Evolutionary conservation across 2,329 filamentous ascomycete genomes (phyloP), one percentile per base, ranked within the genome.

Genomic region (Cladophialophora exuberans): DNA sequence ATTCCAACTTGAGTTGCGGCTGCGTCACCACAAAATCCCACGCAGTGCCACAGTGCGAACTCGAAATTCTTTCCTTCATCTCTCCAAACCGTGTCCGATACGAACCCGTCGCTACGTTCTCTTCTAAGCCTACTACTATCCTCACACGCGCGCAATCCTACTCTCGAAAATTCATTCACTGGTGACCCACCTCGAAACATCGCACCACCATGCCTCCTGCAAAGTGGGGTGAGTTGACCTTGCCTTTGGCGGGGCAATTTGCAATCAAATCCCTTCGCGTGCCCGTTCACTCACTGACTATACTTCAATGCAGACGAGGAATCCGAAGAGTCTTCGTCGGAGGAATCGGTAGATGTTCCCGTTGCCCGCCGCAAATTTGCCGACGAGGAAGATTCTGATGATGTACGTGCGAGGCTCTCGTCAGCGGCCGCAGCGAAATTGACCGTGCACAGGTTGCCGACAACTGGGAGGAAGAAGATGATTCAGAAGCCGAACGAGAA

Each of bases 381-480:
- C 65, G 93, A 97, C 65, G 93, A 97, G 72, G 92, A 96, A 73
- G 86, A 92, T 28, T 86, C 88, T 63, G 80, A 79, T 65, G 90
- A 95, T 74, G 92, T 93, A 82, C 65, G 78, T 69, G 36, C 47
- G 42, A 30, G 26, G 38, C 10, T 13, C 4, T 15, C 2, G 10
- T 9, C 38, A 20, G 33, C 10, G 17, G 7, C 25, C 17, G 47
- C 20, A 38, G 41, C 45, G 52, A 56, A 31, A 13, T 22, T 58
- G 52, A 57, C 46, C 55, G 53, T 48, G 42, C 38, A 46, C 50
- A 96, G 87, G 90, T 97, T 54, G 83, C 97, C 69, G 94, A 99
- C 57, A 93, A 90, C 28, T 99, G 94, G 94, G 92, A 97, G 68
- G 93, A 90, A 55, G 92, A 89, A 65, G 94, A 97, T 69, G 94